Evolutionary conservation across 306 rosid species (phyloP).

Genomic region (Argentina anserina): DNA sequence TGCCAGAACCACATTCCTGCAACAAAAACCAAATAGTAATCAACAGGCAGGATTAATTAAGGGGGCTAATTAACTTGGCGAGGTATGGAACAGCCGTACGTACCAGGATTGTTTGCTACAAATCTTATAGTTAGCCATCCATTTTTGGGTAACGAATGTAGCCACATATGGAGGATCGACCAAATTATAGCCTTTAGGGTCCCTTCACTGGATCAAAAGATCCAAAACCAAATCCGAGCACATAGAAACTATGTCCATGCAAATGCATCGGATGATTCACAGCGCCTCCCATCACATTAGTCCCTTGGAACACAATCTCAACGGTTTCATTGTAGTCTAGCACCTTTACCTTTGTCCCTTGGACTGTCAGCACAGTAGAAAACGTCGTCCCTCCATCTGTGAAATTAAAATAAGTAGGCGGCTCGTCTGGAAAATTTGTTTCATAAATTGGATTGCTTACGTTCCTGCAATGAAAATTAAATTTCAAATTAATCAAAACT

Average conservation of each 20-base stretch:
- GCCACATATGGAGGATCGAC: neutral
- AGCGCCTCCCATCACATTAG: neutral
- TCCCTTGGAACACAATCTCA: slow-evolving; percentile 1
- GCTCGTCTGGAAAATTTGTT: neutral
- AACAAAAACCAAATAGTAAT: neutral
- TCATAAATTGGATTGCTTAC: neutral
- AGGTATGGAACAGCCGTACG: neutral
- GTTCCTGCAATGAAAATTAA: neutral
- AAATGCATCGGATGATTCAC: neutral
- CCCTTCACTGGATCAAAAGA: neutral
- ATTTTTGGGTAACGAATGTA: neutral
- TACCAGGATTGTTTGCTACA: neutral
- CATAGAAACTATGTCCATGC: neutral
- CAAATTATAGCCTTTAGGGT: neutral
- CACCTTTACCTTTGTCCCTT: neutral
- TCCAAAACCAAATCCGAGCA: neutral
- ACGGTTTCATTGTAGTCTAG: neutral
- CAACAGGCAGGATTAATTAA: neutral
- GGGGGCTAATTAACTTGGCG: neutral
- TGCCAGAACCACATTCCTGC: neutral
- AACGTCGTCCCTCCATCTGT: neutral
- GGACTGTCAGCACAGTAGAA: neutral
- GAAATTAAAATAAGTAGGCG: neutral
- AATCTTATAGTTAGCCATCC: neutral
- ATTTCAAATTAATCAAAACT: neutral